A percentile compares a stretch with the other conserved stretches of the same genome.
phyloP scores from a whole-genome alignment of 441 rosid species.

The Euphorbia schlechtendalii region DNA sequence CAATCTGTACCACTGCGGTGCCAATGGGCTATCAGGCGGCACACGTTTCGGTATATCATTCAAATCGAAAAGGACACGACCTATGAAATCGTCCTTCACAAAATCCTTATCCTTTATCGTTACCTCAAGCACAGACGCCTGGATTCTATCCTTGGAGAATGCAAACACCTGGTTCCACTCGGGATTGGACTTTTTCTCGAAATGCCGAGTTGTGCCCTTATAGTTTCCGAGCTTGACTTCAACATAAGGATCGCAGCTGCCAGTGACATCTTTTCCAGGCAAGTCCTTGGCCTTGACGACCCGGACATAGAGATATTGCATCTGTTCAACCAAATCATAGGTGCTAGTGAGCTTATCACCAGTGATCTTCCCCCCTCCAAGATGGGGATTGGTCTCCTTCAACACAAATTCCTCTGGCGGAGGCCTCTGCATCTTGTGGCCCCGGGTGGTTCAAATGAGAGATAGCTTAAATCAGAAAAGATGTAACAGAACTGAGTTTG shows the following conservation, averaged over 20 bases:
- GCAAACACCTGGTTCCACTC: conserved; percentile 98
- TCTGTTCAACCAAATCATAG: conserved; percentile 95
- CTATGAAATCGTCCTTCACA: conserved; percentile 84
- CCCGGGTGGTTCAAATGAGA: conserved; percentile 13
- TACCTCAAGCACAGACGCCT: conserved; percentile 76
- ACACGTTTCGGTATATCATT: conserved; percentile 82
- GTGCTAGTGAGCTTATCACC: conserved; percentile 92
- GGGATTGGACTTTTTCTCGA: conserved; percentile 80
- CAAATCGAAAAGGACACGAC: conserved; percentile 68
- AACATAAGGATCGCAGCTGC: conserved; percentile 87
- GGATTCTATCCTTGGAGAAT: conserved; percentile 85
- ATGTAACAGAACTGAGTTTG: conserved; percentile 6
- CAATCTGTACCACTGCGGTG: conserved; percentile 92
- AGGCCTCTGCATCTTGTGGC: conserved; percentile 69
- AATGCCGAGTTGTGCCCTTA: conserved; percentile 76
- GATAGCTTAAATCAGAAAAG: conserved; percentile 13
- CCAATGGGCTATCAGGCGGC: conserved; percentile 95
- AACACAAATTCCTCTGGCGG: conserved; percentile 72
- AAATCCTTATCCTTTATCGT: conserved; percentile 82
- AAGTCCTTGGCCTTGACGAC: conserved; percentile 92
- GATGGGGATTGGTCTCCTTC: conserved; percentile 90
- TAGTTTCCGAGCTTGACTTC: conserved; percentile 94
- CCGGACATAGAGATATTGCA: conserved; percentile 91
- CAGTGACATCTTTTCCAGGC: conserved; percentile 74
- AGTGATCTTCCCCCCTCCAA: conserved; percentile 77